Base-by-base conservation (phyloP, 306 rosid genomes). In the Castanea mollissima region DNA sequence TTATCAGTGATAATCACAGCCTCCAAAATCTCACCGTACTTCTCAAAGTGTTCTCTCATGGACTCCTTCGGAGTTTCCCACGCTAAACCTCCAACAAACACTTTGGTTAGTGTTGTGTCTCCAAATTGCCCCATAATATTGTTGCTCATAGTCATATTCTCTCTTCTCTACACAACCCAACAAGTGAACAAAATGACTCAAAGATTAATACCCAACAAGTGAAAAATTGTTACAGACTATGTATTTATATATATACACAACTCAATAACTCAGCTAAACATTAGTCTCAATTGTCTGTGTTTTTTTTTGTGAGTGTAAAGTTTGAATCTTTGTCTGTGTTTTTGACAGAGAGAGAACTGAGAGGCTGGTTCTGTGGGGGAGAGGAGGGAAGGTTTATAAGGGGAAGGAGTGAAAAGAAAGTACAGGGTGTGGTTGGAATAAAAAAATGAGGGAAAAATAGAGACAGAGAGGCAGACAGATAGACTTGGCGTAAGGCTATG, bases 41-140 rank as follows among this genome's bases (percentile, higher is more conserved):
- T 88, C 57, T 84, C 80, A 21, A 93, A 93, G 80, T 93, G 96
- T 20, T 87, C 88, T 58, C 89, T 71, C 76, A 93, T 52, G 23
- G 88, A 89, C 49, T 91, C 98, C 79, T 86, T 91, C n/a, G 89
- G 97, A 82, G 98, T 93, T 80, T 93, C 97, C 98, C 98, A 93
- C 0, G 97, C 97, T 18, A 93, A 51, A 1, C 98, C 98, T 18
- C 98, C 98, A 2, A 93, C 97, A 74, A 93, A 93, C 16, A 93
- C 94, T 69, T 93, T 93, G 71, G 97, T 93, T 51, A 93, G 82
- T 6, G 93, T 88, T 1, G 98, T 93, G 73, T 93, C 98, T 0
- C 98, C 98, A 55, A 91, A 88, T 79, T 78, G 86, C 25, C 87
- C 90, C 6, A 69, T 78, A 59, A 13, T 62, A 72, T 68, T 79